Conservation (phyloP, 257 asterid genomes). For the Primulina tabacum region DNA sequence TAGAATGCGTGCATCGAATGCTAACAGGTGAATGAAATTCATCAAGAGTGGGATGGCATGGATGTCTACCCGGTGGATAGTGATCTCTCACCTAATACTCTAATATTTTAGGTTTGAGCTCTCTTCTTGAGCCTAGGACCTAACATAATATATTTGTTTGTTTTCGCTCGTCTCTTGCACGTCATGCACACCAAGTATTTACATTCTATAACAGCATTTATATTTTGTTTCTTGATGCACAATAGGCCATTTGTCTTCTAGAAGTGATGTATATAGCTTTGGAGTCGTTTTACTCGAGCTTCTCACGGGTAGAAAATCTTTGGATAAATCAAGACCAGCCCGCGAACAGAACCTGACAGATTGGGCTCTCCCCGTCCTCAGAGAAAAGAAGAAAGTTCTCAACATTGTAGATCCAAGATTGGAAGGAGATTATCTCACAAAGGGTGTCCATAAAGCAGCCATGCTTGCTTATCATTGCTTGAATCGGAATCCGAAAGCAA, state of each 20-base stretch:
- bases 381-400: conserved; percentile 42
- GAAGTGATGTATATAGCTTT: conserved; percentile 60
- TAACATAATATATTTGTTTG: too few species aligned
- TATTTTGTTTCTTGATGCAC: not conserved
- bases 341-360: conserved; percentile 54
- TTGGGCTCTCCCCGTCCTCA: conserved; percentile 53
- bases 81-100: too few species aligned
- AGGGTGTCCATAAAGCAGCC: conserved; percentile 54
- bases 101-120: too few species aligned
- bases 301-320: conserved; percentile 49
- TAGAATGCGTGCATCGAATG: not conserved
- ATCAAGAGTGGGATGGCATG: too few species aligned
- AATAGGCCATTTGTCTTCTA: conserved; percentile 50
- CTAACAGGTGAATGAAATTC: too few species aligned
- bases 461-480: conserved; percentile 56
- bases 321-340: conserved; percentile 51
- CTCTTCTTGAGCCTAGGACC: not conserved
- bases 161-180: not conserved
- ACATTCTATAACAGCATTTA: not conserved
- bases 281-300: conserved; percentile 59
- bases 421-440: conserved; percentile 46
- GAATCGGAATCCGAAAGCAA: conserved; percentile 49
- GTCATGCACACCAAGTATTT: not conserved
- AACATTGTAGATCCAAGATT: conserved; percentile 49
- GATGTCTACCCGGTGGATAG: too few species aligned